Base-by-base conservation (phyloP, 1,284 basidiomycete species). In the Hemileia vastatrix region DNA sequence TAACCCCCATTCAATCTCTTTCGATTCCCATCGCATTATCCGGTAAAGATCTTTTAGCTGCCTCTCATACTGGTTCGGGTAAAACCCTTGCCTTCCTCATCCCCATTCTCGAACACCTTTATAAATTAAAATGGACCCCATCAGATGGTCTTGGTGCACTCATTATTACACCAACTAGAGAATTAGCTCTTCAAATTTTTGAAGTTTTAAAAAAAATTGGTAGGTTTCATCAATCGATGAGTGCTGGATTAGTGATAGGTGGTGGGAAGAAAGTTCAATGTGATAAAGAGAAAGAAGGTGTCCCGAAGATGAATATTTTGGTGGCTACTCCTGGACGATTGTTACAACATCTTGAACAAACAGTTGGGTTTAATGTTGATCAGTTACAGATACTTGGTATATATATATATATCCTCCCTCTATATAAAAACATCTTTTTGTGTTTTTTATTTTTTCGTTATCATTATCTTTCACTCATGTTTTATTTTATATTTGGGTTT, bases 291-390 rank as follows among this genome's bases (percentile, higher is more conserved):
- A 81, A 85, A 59, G 90, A 92, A 23, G 81, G 95, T 11, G 76
- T 98, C 48, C 82, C 85, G 11, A 82, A 88, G 54, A 97, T 98
- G 92, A 98, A 98, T 74, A 95, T 98, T 64, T 82, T 98, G 24
- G 89, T 98, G 19, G 93, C 94, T 1, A 97, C 95, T 1, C 94
- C 94, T 0, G 95, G 94, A 15, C 83, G 95, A 58, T 79, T 98
- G 31, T 78, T 98, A 57, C 95, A 99, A 74, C 95, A 98, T 76
- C 88, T 98, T 85, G 95, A 98, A 74, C 92, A 97, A 77, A 97
- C 95, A 0, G 83, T 92, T 54, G 92, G 92, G 1, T 96, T 98
- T 70, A 91, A 94, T 65, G 85, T 85, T 40, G 86, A 88, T 67
- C 90, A 91, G 70, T 77, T 98, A 24, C 92, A 97, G 75, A 76